phyloP scores from a whole-genome alignment of 192 early-diverging fungal genomes.

The Dissophora ornata region DNA sequence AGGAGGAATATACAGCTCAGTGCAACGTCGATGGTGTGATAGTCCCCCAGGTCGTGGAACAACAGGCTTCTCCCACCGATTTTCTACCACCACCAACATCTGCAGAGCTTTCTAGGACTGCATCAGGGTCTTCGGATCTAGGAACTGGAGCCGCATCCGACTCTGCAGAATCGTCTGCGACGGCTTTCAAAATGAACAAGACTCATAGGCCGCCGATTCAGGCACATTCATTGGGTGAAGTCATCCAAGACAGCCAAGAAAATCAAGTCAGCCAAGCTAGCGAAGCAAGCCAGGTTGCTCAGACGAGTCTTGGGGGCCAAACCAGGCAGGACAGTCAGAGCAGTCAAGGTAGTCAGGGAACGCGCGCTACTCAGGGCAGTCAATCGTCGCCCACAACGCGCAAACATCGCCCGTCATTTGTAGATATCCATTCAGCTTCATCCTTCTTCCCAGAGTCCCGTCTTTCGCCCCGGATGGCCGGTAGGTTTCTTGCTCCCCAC shows the following conservation, averaged over 20 bases:
- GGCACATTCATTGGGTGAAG: neutral
- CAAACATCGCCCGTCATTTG: slow-evolving; percentile 48
- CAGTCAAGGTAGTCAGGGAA: slow-evolving; percentile 9
- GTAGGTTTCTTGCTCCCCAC: slow-evolving; percentile 35
- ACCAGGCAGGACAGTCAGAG: neutral
- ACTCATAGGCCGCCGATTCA: slow-evolving; percentile 10
- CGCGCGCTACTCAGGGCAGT: neutral
- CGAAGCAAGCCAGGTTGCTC: slow-evolving; percentile 4
- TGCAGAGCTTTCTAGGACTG: slow-evolving; percentile 36
- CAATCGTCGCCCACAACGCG: slow-evolving; percentile 11
- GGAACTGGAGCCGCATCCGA: slow-evolving; percentile 35
- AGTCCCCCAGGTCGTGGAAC: slow-evolving; percentile 38
- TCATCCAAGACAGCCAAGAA: neutral
- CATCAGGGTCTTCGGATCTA: slow-evolving; percentile 30
- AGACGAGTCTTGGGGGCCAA: no score
- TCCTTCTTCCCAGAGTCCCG: slow-evolving; percentile 38
- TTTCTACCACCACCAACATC: slow-evolving; percentile 1
- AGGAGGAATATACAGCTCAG: slow-evolving; percentile 28
- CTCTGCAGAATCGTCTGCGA: slow-evolving; percentile 48
- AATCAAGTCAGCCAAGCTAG: neutral
- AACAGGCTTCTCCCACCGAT: slow-evolving; percentile 37
- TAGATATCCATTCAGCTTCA: slow-evolving; percentile 45
- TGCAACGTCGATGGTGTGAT: slow-evolving; percentile 10
- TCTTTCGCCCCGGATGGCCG: slow-evolving; percentile 27
- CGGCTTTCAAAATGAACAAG: slow-evolving; percentile 29